Evolutionary conservation across 768 basidiomycete genomes (phyloP), one percentile per base, ranked within the genome.

Genomic region (Kwoniella newhampshirensis): DNA sequence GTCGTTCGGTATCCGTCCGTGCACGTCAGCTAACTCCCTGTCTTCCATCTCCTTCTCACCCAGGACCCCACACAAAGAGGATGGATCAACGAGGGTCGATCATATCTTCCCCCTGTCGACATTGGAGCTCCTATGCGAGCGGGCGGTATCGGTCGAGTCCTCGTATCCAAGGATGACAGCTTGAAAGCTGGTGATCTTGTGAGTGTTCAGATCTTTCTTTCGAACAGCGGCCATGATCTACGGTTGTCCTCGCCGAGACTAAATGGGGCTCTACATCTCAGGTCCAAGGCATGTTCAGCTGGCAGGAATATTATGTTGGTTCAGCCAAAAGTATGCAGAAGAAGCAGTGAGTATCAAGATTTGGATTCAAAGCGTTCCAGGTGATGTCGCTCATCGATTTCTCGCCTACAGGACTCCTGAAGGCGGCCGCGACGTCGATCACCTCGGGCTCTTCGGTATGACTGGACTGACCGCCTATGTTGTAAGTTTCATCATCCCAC

Each of bases 401-500:
- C 32, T 32, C 7, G 6, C 20, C 13, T 21, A 12, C 27, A 74
- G 73, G 2, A 59, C 64, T 9, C 84, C 83, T 9, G 77, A 81
- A 39, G 89, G 88, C 11, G 79, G 82, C 1, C 78, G 82, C 35
- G 71, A 83, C 2, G 75, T 92, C n/a, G 92, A 94, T 71, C 88
- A 85, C 75, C 77, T 96, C 48, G 88, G 88, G 25, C 82, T 84
- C 1, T 80, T 94, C n/a, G 91, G 93, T 48, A 28, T 54, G 26
- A 37, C 67, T 87, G 89, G 89, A 8, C 67, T 91, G 71, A 94
- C 92, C 4, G 92, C 92, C 4, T 96, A 92, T 75, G 89, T 92
- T 61, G 91, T 91, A 68, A 53, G 84, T 28, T 48, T 47, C 32
- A 13, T 4, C 26, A 45, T 44, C 9, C 26, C 28, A 40, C 59